phyloP scores from a whole-genome alignment of 495 filamentous ascomycete genomes.

The Aspergillus carlsbadensis region DNA sequence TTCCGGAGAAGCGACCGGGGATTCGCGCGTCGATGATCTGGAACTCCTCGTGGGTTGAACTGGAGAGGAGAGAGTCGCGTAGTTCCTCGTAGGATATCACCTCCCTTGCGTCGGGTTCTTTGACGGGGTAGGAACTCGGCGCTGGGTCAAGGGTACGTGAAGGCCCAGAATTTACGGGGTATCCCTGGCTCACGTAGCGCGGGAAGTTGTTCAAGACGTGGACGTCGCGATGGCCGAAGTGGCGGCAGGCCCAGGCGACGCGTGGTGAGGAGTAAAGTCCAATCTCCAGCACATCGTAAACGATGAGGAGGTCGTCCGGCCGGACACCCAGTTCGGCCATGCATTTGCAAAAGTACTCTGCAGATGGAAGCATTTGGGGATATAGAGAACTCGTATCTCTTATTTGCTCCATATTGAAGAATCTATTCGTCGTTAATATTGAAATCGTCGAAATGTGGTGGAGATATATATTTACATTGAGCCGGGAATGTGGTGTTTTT shows the following conservation, averaged over 20 bases:
- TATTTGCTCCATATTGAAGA: slow-evolving; percentile 34
- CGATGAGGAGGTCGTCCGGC: slow-evolving; percentile 27
- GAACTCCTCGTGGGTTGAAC: background rate
- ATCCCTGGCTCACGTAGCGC: slow-evolving; percentile 19
- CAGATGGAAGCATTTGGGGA: slow-evolving; percentile 30
- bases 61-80: slow-evolving; percentile 1
- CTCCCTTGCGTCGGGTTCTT: background rate
- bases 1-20: slow-evolving; percentile 20
- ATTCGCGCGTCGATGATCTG: slow-evolving; percentile 27
- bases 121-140: slow-evolving; percentile 7
- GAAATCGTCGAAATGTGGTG: background rate
- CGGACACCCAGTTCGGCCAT: slow-evolving; percentile 26
- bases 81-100: slow-evolving; percentile 27
- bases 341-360: slow-evolving; percentile 20
- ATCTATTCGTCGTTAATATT: slow-evolving; percentile 11
- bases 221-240: slow-evolving; percentile 28
- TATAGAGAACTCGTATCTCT: slow-evolving; percentile 24
- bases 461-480: slow-evolving; percentile 25
- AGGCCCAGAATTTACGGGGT: slow-evolving; percentile 3
- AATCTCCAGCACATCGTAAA: slow-evolving; percentile 32
- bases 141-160: background rate
- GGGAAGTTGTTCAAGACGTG: slow-evolving; percentile 38
- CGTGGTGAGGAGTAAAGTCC: slow-evolving; percentile 33
- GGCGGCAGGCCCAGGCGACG: slow-evolving; percentile 28
- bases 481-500: slow-evolving; percentile 27